Conservation (phyloP, 495 filamentous ascomycete species). For the Letharia columbiana region DNA sequence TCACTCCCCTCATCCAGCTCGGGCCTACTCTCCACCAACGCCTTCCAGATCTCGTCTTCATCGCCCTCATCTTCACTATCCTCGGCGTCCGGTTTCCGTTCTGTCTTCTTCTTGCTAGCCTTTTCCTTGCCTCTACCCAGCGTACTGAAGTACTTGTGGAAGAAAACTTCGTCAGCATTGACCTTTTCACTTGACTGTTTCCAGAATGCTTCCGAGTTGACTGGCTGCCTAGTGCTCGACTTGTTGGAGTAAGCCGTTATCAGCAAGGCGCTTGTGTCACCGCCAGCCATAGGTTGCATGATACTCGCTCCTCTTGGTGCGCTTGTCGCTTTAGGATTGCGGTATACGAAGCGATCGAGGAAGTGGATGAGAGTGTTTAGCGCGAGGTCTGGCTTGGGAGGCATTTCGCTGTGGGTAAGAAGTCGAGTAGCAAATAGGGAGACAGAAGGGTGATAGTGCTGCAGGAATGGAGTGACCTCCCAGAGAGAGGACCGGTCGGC, state of each 20-base stretch:
- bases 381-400: slow-evolving; percentile 78
- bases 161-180: slow-evolving; percentile 88
- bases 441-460: slow-evolving; percentile 93
- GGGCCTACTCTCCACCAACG: slow-evolving; percentile 69
- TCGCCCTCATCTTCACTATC: slow-evolving; percentile 42
- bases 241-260: slow-evolving; percentile 45
- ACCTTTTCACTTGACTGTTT: slow-evolving; percentile 78
- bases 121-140: slow-evolving; percentile 62
- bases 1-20: slow-evolving; percentile 66
- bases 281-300: slow-evolving; percentile 84
- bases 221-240: slow-evolving; percentile 42
- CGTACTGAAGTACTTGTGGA: slow-evolving; percentile 89
- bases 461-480: slow-evolving; percentile 73
- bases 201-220: slow-evolving; percentile 92
- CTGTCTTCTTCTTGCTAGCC: slow-evolving; percentile 44
- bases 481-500: slow-evolving; percentile 85
- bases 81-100: slow-evolving; percentile 41
- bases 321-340: slow-evolving; percentile 57
- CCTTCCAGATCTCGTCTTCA: slow-evolving; percentile 86
- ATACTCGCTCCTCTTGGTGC: slow-evolving; percentile 68
- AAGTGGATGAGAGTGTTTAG: slow-evolving; percentile 87
- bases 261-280: slow-evolving; percentile 54
- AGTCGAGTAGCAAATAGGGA: slow-evolving; percentile 70
- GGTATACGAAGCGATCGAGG: slow-evolving; percentile 93
- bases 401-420: slow-evolving; percentile 54